Evolutionary conservation across 2,329 filamentous ascomycete genomes (phyloP).

Genomic region (Xylariaceae sp.): DNA sequence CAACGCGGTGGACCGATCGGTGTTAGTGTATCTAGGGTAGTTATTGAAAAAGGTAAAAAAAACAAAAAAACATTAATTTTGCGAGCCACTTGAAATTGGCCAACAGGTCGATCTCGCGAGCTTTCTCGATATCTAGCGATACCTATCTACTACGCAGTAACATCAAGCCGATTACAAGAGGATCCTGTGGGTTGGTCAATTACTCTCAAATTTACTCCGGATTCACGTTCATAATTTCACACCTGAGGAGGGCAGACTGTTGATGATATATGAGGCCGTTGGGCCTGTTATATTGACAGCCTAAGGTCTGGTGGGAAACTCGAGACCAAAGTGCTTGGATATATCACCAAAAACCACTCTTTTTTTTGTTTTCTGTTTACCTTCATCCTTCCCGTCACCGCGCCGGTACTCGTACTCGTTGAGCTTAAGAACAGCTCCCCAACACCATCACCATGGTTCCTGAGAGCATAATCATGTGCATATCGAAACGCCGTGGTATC

Average conservation of each 20-base stretch:
- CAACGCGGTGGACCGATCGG: no score
- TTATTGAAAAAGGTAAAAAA: no score
- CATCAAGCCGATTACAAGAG: no score
- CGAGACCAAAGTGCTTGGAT: constrained; percentile 20
- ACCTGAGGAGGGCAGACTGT: neutral
- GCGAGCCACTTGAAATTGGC: no score
- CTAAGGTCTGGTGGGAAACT: constrained; percentile 16
- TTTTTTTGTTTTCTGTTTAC: constrained; percentile 11
- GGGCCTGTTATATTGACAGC: constrained; percentile 27
- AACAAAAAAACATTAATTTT: no score
- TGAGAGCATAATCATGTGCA: constrained; percentile 11
- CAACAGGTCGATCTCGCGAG: no score
- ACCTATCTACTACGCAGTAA: no score
- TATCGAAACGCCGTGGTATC: constrained; percentile 10
- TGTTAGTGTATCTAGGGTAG: no score
- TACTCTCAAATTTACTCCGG: no score
- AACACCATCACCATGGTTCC: constrained; percentile 9
- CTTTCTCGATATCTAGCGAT: no score
- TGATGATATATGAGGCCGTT: constrained; percentile 28
- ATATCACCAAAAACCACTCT: constrained; percentile 26
- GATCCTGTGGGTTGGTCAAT: no score
- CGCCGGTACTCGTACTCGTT: neutral
- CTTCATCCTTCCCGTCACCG: neutral
- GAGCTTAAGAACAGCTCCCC: neutral
- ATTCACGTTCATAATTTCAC: no score